These are phyloP conservation scores for Trichoderma cornu-damae DNA, from an alignment of 2,329 filamentous ascomycete genomes.

Conservation along the genomic window DNA sequence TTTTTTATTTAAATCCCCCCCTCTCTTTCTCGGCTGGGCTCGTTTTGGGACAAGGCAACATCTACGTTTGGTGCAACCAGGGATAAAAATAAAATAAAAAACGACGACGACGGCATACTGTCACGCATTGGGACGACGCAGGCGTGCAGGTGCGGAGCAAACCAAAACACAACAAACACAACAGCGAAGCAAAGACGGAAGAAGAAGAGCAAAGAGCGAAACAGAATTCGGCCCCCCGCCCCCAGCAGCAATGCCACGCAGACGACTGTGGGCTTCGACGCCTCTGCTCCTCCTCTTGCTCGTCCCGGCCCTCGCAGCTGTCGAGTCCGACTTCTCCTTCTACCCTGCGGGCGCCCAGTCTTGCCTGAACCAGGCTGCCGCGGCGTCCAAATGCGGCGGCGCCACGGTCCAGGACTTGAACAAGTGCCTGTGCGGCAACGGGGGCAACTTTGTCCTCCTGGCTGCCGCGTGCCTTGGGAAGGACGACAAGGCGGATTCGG, in stretches of 20 bases:
- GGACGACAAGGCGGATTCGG: constrained; percentile 33
- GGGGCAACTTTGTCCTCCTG: constrained; percentile 44
- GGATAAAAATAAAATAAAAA: neutral
- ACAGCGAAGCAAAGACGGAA: neutral
- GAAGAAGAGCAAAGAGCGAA: neutral
- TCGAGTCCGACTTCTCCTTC: constrained; percentile 32
- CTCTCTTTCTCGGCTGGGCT: neutral
- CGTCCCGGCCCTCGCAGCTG: constrained; percentile 21
- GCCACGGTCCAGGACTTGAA: constrained; percentile 40
- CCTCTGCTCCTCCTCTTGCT: constrained; percentile 28
- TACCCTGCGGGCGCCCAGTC: constrained; percentile 32
- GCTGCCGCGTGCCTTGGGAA: constrained; percentile 44
- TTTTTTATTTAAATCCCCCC: neutral
- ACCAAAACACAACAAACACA: neutral
- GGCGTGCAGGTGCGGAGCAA: neutral
- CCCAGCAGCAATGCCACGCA: constrained; percentile 26
- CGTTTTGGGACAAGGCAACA: too few relatives aligned
- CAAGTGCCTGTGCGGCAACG: constrained; percentile 46
- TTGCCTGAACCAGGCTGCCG: constrained; percentile 42
- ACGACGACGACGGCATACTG: neutral
- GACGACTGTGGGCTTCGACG: constrained; percentile 27
- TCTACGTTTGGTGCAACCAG: too few relatives aligned
- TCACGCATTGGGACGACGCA: too few relatives aligned
- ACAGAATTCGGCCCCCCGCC: too few relatives aligned
- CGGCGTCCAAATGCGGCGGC: constrained; percentile 38